A percentile compares a stretch with the other conserved stretches of the same genome.
Conservation (phyloP, 495 filamentous ascomycete genomes). For the Evernia prunastri region DNA sequence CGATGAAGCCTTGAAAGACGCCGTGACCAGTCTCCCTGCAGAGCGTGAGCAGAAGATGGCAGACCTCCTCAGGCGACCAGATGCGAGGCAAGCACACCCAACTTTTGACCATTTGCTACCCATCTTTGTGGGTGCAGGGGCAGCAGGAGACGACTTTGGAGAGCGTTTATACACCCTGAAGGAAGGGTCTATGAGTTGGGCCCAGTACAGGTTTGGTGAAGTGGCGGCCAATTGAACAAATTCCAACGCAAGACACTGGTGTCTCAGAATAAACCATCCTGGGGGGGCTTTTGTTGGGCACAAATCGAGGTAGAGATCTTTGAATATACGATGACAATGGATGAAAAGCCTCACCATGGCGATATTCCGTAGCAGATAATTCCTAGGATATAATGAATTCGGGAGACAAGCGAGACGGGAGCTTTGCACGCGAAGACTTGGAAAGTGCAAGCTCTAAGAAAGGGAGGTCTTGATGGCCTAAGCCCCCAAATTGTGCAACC, state of each 20-base stretch:
- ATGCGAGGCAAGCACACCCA: conserved; percentile 74
- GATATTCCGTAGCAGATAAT: background rate
- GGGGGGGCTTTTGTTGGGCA: background rate
- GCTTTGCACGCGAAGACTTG: background rate
- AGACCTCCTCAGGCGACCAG: conserved; percentile 51
- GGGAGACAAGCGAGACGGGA: background rate
- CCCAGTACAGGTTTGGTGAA: conserved; percentile 67
- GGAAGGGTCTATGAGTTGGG: conserved; percentile 67
- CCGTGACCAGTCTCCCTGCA: conserved; percentile 45
- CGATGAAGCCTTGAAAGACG: conserved; percentile 70
- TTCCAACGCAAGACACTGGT: background rate
- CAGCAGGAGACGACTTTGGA: conserved; percentile 56
- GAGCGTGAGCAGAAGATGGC: conserved; percentile 57
- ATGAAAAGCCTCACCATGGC: background rate
- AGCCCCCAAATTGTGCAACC: background rate
- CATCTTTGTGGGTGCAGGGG: conserved; percentile 66
- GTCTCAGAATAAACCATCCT: background rate
- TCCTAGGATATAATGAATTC: background rate
- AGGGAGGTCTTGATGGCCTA: background rate
- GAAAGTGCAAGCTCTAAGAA: background rate
- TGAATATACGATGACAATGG: background rate
- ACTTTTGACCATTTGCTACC: conserved; percentile 76
- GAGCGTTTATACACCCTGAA: conserved; percentile 57
- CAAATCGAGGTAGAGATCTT: background rate
- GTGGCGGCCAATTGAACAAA: conserved; percentile 32